Conservation (phyloP, 2,329 filamentous ascomycete genomes). For the Ophiostoma angusticollis region DNA sequence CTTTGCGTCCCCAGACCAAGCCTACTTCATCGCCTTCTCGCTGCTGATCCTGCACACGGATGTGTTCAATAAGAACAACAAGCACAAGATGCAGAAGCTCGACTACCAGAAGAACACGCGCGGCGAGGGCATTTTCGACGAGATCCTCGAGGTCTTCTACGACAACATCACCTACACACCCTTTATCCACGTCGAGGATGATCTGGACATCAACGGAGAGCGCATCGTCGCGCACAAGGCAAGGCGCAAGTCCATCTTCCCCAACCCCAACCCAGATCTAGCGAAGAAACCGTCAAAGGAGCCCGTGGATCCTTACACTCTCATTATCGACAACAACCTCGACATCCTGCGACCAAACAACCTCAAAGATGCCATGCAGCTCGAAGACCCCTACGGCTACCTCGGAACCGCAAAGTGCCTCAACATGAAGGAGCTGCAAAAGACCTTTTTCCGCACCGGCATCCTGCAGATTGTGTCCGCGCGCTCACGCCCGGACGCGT, state of each 20-base stretch:
- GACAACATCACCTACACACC: constrained; percentile 98
- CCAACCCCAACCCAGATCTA: constrained; percentile 50
- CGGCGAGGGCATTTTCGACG: constrained; percentile 83
- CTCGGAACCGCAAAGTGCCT: constrained; percentile 62
- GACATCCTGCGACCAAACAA: constrained; percentile 72
- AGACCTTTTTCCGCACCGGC: constrained; percentile 81
- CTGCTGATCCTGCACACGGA: constrained; percentile 93
- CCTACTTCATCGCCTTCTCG: constrained; percentile 97
- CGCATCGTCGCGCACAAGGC: constrained; percentile 58
- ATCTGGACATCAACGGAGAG: constrained; percentile 66
- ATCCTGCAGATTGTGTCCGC: constrained; percentile 92
- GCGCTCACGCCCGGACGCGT: constrained; percentile 84
- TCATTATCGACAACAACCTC: constrained; percentile 83
- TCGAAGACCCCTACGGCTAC: constrained; percentile 88
- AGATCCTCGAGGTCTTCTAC: constrained; percentile 91
- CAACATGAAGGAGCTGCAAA: constrained; percentile 71
- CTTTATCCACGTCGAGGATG: constrained; percentile 94
- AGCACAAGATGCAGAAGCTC: constrained; percentile 92
- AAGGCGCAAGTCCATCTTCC: constrained; percentile 57
- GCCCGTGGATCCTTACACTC: constrained; percentile 85
- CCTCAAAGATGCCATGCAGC: constrained; percentile 78
- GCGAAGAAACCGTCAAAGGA: constrained; percentile 58
- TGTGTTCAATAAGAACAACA: constrained; percentile 99
- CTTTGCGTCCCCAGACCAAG: constrained; percentile 79
- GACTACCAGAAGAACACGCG: constrained; percentile 94